Conservation (phyloP, 1,139 yeast genomes). For the Pneumocystis canis region DNA sequence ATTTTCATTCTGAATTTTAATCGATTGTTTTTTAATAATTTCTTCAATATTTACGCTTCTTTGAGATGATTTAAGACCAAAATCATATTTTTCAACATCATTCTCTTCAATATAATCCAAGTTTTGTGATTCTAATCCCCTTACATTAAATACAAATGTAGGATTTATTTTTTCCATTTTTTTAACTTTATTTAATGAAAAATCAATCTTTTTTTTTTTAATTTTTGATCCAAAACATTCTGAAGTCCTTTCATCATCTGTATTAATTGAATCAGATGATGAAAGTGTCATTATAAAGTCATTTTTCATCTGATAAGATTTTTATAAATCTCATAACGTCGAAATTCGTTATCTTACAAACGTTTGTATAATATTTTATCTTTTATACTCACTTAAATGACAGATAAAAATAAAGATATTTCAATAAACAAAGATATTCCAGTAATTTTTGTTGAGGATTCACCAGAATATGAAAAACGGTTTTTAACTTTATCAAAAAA, state of each 20-base stretch:
- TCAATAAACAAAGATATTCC: not conserved
- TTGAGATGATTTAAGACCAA: slow-evolving; percentile 25
- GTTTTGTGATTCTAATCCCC: slow-evolving; percentile 47
- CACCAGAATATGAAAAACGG: not conserved
- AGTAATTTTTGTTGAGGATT: not conserved
- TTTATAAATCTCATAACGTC: no score
- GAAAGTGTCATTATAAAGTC: slow-evolving; percentile 14
- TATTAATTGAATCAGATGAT: slow-evolving; percentile 17
- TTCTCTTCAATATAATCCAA: slow-evolving; percentile 38
- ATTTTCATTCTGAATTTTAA: slow-evolving; percentile 31
- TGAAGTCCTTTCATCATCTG: slow-evolving; percentile 21
- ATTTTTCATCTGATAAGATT: slow-evolving; percentile 12
- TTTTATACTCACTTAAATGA: not conserved
- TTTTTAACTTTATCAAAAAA: not conserved
- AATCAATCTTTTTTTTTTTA: slow-evolving; percentile 22
- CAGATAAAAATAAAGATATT: not conserved
- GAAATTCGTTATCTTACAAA: no score
- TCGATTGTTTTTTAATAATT: slow-evolving; percentile 52
- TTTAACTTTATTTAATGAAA: not conserved
- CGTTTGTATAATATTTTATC: not conserved
- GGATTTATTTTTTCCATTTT: slow-evolving; percentile 27
- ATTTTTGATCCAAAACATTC: slow-evolving; percentile 17
- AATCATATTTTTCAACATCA: slow-evolving; percentile 72
- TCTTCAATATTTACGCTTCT: slow-evolving; percentile 62
- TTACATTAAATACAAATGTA: slow-evolving; percentile 59